Percentiles rank a stretch among this genome's conserved stretches.
phyloP scores from a whole-genome alignment of 192 early-diverging fungal species.

The Coemansia erecta region DNA sequence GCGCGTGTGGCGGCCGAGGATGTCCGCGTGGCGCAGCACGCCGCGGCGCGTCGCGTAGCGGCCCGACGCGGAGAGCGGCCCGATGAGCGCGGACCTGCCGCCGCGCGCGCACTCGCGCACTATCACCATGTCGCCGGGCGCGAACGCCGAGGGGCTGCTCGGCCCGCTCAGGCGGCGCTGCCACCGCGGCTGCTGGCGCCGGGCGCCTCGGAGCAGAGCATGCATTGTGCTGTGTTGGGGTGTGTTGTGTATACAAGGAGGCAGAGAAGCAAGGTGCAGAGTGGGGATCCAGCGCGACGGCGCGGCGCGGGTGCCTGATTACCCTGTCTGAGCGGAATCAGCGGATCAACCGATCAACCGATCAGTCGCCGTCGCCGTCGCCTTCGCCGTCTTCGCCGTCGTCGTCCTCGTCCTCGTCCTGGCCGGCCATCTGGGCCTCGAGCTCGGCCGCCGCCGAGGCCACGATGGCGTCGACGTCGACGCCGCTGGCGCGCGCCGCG shows the following conservation, averaged over 20 bases:
- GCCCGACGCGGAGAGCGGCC: constrained; percentile 7
- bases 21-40: constrained; percentile 16
- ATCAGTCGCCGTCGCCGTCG: neutral
- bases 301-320: too few relatives aligned
- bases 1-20: constrained; percentile 27
- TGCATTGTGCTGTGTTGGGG: neutral
- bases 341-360: too few relatives aligned
- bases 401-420: neutral
- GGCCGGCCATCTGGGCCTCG: neutral
- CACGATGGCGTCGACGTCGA: constrained; percentile 26
- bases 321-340: too few relatives aligned
- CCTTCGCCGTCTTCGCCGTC: constrained; percentile 4
- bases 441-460: constrained; percentile 17
- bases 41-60: constrained; percentile 17
- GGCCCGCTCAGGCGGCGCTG: neutral
- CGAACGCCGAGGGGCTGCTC: constrained; percentile 2
- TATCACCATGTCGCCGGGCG: constrained; percentile 39
- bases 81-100: constrained; percentile 25
- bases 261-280: neutral
- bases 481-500: constrained; percentile 16
- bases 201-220: too few relatives aligned
- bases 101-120: constrained; percentile 21
- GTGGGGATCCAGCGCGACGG: too few relatives aligned
- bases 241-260: neutral
- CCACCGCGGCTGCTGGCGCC: neutral